A percentile compares a stretch with the other conserved stretches of the same genome.
Conservation (phyloP, 1,284 basidiomycete genomes). For the Trametes hirsuta region DNA sequence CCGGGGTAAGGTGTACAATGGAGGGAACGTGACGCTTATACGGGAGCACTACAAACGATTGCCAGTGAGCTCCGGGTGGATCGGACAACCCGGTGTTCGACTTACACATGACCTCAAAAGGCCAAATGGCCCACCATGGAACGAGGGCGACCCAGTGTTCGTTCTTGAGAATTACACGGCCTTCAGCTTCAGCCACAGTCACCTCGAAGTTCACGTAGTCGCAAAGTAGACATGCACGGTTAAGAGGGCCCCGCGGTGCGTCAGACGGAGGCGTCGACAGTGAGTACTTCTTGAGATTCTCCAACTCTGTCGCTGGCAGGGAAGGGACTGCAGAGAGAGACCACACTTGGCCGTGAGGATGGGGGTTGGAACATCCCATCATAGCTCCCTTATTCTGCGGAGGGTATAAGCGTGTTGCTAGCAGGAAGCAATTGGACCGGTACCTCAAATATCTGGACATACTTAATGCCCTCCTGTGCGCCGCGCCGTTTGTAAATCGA, state of each 20-base stretch:
- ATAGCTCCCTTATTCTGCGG: constrained; percentile 89
- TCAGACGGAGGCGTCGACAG: constrained; percentile 39
- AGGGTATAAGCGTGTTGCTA: not conserved
- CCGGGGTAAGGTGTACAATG: constrained; percentile 59
- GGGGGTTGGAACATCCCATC: constrained; percentile 97
- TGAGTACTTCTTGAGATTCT: constrained; percentile 62
- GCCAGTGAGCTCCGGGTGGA: not conserved
- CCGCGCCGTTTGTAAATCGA: constrained; percentile 69
- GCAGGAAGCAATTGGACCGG: not conserved
- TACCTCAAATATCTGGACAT: constrained; percentile 91
- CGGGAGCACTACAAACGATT: constrained; percentile 63
- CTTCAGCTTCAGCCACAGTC: constrained; percentile 42
- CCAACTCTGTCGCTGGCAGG: constrained; percentile 68
- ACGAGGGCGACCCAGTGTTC: constrained; percentile 87
- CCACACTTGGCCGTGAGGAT: constrained; percentile 95
- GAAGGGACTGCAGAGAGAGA: constrained; percentile 78
- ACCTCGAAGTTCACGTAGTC: constrained; percentile 84
- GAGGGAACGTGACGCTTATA: constrained; percentile 79
- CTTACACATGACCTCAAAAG: constrained; percentile 84
- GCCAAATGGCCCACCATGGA: constrained; percentile 98
- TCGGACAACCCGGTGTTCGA: not conserved
- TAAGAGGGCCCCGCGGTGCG: constrained; percentile 62
- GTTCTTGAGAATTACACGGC: constrained; percentile 76
- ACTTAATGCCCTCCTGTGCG: constrained; percentile 66
- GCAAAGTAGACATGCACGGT: constrained; percentile 78